Base-by-base conservation (phyloP, 345 rosid species). In the Hibiscus tridactylites region DNA sequence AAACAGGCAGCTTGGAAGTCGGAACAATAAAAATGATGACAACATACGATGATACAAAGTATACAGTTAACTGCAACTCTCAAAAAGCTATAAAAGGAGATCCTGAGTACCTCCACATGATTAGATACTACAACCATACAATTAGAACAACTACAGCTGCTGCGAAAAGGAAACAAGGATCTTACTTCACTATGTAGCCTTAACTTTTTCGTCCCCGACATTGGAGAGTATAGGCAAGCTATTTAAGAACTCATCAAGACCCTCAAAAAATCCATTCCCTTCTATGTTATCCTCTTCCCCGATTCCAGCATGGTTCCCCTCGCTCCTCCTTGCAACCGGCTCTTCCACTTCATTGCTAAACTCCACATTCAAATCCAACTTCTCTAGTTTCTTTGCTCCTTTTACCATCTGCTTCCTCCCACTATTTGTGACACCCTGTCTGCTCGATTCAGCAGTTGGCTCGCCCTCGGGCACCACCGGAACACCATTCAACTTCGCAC, bases 341-440 rank as follows among this genome's bases (percentile, higher is more conserved):
- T 89, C 99, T 60, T 95, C 98, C 74, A 60, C 90, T 74, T 95
- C 97, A 68, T 92, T 92, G 74, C 90, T 88, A 72, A 95, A 90
- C 90, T 90, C 97, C 73, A 95, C 97, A 86, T 95, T 95, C 89
- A 95, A 84, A 85, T 95, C 98, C 80, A 95, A 83, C 83, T 84
- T 87, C 54, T 92, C 97, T 17, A 91, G 68, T 53, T 81, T 85
- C 86, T 88, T 90, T 9, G 80, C 78, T 65, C 86, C 91, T 66
- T 79, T 80, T 39, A 80, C 85, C 42, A 71, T 75, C 72, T 82
- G 85, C 87, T 80, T 87, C 71, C 78, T 87, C 69, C 75, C 82
- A 61, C 78, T 69, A 70, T 72, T 83, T 21, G 86, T 87, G 54
- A 63, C 74, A 17, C 83, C 75, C 60, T 79, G 74, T 53, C 64